Percentiles rank a stretch among this genome's conserved stretches.
Evolutionary conservation across 331 rosid species (phyloP).

Genomic region (Cydonia oblonga): DNA sequence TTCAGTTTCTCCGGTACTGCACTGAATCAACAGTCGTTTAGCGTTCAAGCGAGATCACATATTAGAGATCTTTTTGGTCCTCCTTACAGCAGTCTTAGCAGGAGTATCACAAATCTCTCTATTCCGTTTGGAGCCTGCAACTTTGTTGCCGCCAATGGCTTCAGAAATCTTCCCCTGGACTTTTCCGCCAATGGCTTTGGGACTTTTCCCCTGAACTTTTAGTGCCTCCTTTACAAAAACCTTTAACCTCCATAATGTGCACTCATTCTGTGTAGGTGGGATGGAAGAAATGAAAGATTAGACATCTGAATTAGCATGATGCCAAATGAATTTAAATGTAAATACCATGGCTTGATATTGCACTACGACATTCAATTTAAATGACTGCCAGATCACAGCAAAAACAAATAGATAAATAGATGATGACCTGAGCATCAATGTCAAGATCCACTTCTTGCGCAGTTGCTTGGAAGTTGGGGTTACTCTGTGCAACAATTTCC

Average conservation of each 20-base stretch:
- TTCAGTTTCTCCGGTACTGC: background rate
- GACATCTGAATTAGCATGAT: background rate
- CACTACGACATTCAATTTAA: background rate
- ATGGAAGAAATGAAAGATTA: background rate
- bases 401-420: background rate
- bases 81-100: background rate
- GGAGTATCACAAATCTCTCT: background rate
- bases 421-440: slow-evolving; percentile 58
- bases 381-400: background rate
- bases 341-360: background rate
- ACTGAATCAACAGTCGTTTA: background rate
- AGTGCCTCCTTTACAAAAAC: slow-evolving; percentile 54
- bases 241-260: slow-evolving; percentile 54
- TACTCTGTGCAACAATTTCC: slow-evolving; percentile 52
- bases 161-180: background rate
- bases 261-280: slow-evolving; percentile 39
- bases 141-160: background rate
- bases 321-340: background rate
- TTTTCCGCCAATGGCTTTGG: slow-evolving; percentile 1
- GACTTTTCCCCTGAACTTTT: slow-evolving; percentile 24
- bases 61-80: background rate
- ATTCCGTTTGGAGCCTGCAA: background rate
- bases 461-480: slow-evolving; percentile 47
- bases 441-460: slow-evolving; percentile 57
- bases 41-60: background rate